Evolutionary conservation across 768 basidiomycete species (phyloP), one percentile per base, ranked within the genome.

Genomic region (Suillus americanus): DNA sequence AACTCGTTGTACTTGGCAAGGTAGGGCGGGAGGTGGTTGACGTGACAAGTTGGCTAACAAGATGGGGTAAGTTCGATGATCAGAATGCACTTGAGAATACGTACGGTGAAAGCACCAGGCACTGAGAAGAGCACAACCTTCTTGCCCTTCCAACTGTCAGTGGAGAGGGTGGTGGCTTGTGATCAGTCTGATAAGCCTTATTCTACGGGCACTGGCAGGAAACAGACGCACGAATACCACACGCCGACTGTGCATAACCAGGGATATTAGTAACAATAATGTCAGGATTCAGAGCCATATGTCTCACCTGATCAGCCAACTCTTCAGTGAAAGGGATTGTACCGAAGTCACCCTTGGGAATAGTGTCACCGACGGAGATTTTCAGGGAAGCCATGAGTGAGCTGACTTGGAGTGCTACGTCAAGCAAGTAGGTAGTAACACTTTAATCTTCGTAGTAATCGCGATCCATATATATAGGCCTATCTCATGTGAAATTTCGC

Each of bases 71-170:
- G 5, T 25, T 30, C 8, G 3, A 43, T 18, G 62, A 65, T 63
- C 48, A 16, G 12, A 46, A 8, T 8, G 25, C 12, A 18, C 10
- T 14, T n/a, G 38, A 60, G 54, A 62, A 63, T 54, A 65, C 87
- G 65, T 66, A 91, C 91, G 18, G 91, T 91, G 79, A 92, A 92
- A 18, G 91, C 90, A 54, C 92, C 92, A 20, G 91, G 92, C 40
- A 92, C 90, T 63, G 89, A 80, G 74, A 94, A 83, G 61, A 93
- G 71, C 43, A 93, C 89, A 60, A 94, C 89, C 74, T 89, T 91
- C 81, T 94, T 94, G 71, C 87, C 88, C 75, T 88, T 89, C 89
- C 89, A 92, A 55, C 84, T 81, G 64, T 86, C 79, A 33, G 85
- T 90, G 45, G 75, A 78, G 66, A 91, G 77, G 46, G 79, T 79